Percentiles rank a stretch among this genome's conserved stretches.
Conservation (phyloP, 2,329 filamentous ascomycete species). For the Monilinia polystroma region DNA sequence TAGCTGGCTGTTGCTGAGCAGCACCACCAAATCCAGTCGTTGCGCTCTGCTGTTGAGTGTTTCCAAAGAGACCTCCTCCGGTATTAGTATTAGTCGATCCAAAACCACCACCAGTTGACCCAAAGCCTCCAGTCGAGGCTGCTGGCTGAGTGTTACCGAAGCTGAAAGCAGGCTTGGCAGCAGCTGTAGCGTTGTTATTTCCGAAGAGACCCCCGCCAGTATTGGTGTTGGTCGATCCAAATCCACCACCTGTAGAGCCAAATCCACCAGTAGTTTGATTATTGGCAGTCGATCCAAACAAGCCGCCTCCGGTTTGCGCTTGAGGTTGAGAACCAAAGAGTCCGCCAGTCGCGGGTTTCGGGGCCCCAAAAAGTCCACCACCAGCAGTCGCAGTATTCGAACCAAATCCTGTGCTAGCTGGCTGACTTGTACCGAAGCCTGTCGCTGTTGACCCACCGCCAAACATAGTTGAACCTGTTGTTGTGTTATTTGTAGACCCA, state of each 20-base stretch:
- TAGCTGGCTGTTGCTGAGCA: conserved; percentile 44
- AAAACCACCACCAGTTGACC: conserved; percentile 33
- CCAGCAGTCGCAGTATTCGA: conserved; percentile 39
- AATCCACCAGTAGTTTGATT: conserved; percentile 43
- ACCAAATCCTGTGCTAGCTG: conserved; percentile 50
- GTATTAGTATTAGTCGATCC: conserved; percentile 25
- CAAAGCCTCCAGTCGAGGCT: conserved; percentile 34
- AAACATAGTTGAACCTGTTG: conserved; percentile 43
- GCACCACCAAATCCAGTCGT: conserved; percentile 40
- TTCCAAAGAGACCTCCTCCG: conserved; percentile 44
- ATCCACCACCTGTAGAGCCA: conserved; percentile 40
- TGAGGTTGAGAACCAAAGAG: conserved; percentile 45
- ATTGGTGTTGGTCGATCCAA: conserved; percentile 36
- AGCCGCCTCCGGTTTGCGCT: conserved; percentile 28
- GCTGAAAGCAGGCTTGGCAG: conserved; percentile 42
- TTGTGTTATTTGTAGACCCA: conserved; percentile 34
- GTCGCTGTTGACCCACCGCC: conserved; percentile 42
- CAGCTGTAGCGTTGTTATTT: conserved; percentile 41
- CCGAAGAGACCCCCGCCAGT: conserved; percentile 36
- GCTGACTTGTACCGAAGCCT: conserved; percentile 49
- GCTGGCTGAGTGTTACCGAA: conserved; percentile 34
- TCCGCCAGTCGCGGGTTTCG: conserved; percentile 40
- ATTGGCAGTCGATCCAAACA: conserved; percentile 30
- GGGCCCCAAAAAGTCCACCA: conserved; percentile 45
- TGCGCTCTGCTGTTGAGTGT: conserved; percentile 36